Percentiles rank a stretch among this genome's conserved stretches.
Evolutionary conservation across 2,329 filamentous ascomycete species (phyloP).

Genomic region (Fusarium pseudograminearum): DNA sequence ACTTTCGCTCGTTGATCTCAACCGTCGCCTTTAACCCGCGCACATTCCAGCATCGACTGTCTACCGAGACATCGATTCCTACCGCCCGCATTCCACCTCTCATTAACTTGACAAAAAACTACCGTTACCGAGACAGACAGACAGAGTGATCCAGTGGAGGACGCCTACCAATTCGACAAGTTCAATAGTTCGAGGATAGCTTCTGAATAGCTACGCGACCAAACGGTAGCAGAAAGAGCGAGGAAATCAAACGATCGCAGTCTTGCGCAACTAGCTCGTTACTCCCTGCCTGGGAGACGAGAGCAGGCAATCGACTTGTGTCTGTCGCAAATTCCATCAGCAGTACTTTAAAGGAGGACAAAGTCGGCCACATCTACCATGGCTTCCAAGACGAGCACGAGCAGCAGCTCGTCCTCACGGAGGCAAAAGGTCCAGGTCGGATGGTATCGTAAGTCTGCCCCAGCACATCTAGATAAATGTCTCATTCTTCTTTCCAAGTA

Average conservation of each 20-base stretch:
- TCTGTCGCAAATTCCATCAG: conserved; percentile 25
- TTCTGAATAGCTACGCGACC: conserved; percentile 13
- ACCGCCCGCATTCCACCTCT: conserved; percentile 43
- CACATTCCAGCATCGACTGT: conserved; percentile 41
- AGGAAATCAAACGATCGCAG: conserved; percentile 17
- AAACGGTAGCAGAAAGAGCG: conserved; percentile 30
- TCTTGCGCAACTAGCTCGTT: conserved; percentile 38
- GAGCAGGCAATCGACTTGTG: conserved; percentile 32
- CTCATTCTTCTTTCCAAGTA: not conserved
- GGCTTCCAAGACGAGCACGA: conserved; percentile 42
- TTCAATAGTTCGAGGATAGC: conserved; percentile 6
- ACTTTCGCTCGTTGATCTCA: conserved; percentile 46
- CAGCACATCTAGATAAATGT: conserved; percentile 32
- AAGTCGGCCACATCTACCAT: conserved; percentile 40
- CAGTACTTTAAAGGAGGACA: conserved; percentile 30
- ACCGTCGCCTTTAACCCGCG: conserved; percentile 34
- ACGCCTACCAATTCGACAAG: conserved; percentile 7
- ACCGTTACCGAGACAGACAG: conserved; percentile 38
- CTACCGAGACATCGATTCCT: conserved; percentile 32
- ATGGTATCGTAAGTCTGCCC: conserved; percentile 59
- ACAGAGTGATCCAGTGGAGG: conserved; percentile 28
- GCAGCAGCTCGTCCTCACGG: conserved; percentile 45
- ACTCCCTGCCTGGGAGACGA: conserved; percentile 46
- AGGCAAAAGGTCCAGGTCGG: conserved; percentile 59
- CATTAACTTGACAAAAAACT: conserved; percentile 7